Percentiles rank a stretch among this genome's conserved stretches.
Conservation (phyloP, 2,329 filamentous ascomycete genomes). For the Biscogniauxia sp. region DNA sequence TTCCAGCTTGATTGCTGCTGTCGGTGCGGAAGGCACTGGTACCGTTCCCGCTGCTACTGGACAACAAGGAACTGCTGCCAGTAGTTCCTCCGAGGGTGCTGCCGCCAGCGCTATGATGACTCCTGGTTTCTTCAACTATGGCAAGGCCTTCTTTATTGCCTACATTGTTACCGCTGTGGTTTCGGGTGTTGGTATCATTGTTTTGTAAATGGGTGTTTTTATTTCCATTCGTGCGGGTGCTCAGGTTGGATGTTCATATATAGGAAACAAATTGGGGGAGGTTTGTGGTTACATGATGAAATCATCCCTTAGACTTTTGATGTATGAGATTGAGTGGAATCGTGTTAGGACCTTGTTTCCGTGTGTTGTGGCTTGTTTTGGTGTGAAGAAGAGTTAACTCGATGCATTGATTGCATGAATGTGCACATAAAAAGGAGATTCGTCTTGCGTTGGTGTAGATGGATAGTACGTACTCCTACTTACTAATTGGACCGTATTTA, state of each 20-base stretch:
- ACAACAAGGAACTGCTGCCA: slow-evolving; percentile 34
- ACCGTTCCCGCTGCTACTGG: slow-evolving; percentile 49
- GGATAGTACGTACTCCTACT: no score
- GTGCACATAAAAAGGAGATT: background rate
- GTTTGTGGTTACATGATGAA: background rate
- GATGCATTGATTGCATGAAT: background rate
- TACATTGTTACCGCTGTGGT: slow-evolving; percentile 49
- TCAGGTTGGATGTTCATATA: slow-evolving; percentile 5
- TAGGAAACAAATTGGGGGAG: slow-evolving; percentile 1
- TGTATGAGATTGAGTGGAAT: background rate
- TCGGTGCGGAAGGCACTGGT: slow-evolving; percentile 59
- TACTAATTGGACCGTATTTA: no score
- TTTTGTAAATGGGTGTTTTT: slow-evolving; percentile 41
- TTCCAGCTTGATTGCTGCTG: slow-evolving; percentile 57
- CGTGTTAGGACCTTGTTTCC: background rate
- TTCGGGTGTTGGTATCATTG: slow-evolving; percentile 52
- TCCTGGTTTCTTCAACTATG: slow-evolving; percentile 30
- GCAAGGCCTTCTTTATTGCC: slow-evolving; percentile 39
- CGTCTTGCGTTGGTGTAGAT: background rate
- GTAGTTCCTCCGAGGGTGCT: slow-evolving; percentile 42
- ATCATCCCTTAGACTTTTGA: background rate
- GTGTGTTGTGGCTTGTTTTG: background rate
- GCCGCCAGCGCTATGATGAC: slow-evolving; percentile 39
- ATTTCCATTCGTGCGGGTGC: background rate
- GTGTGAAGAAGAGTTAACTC: no score